Percentiles rank a stretch among this genome's conserved stretches.
Evolutionary conservation across 1,284 basidiomycete genomes (phyloP).

Genomic region (Chiua sp.): DNA sequence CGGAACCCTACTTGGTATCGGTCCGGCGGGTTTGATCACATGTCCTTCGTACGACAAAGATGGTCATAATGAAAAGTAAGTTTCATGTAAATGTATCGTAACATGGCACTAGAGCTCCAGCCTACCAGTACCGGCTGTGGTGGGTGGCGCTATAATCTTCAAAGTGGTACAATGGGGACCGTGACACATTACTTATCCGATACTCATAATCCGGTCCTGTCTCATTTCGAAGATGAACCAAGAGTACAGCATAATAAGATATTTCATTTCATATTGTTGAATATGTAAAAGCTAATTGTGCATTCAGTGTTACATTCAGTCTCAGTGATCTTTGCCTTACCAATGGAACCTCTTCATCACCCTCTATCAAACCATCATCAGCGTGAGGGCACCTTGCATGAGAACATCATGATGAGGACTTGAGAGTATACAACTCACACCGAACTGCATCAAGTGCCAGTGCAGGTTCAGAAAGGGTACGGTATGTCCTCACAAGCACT

Average conservation of each 20-base stretch:
- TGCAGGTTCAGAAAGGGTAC: neutral
- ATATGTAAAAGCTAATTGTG: neutral
- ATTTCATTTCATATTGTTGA: slow-evolving; percentile 8
- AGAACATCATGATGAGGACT: slow-evolving; percentile 15
- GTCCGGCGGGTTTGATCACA: too few species aligned
- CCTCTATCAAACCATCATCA: neutral
- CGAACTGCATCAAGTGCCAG: neutral
- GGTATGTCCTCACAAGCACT: neutral
- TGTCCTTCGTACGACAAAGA: too few species aligned
- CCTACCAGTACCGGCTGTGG: too few species aligned
- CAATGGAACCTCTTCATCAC: neutral
- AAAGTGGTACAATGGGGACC: too few species aligned
- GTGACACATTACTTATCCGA: too few species aligned
- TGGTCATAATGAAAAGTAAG: too few species aligned
- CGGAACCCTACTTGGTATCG: too few species aligned
- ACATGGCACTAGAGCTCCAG: too few species aligned
- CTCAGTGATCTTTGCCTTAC: neutral
- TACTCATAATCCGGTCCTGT: too few species aligned
- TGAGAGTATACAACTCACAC: slow-evolving; percentile 1
- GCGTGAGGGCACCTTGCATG: neutral
- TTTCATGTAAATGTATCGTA: too few species aligned
- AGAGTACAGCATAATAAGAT: slow-evolving; percentile 4
- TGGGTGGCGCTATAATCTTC: too few species aligned
- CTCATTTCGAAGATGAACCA: too few species aligned
- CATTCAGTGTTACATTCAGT: neutral